Evolutionary conservation across 352 stramenopile species (phyloP).

Genomic region (Phytophthora hybrid): DNA sequence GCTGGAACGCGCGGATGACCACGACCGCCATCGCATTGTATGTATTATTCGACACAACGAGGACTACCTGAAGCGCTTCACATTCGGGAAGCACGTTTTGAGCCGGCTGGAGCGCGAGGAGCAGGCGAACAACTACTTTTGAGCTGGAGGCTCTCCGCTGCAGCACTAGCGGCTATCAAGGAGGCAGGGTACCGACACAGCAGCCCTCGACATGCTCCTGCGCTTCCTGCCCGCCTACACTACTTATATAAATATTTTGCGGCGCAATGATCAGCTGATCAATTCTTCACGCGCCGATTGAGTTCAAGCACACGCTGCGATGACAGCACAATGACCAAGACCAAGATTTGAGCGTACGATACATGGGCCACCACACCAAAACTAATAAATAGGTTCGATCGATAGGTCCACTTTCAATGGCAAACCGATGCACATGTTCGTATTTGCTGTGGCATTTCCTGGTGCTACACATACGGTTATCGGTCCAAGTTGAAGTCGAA

Average conservation of each 20-base stretch:
- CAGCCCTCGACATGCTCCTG: constrained; percentile 39
- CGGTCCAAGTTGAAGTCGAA: not conserved
- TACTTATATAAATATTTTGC: constrained; percentile 60
- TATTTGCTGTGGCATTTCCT: not conserved
- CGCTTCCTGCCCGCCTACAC: constrained; percentile 37
- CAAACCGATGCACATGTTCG: not conserved
- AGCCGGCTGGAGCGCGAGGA: constrained; percentile 56
- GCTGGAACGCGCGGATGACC: constrained; percentile 90
- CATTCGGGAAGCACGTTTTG: constrained; percentile 94
- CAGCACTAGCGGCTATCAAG: constrained; percentile 17
- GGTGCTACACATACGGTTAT: not conserved
- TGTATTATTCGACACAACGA: constrained; percentile 93
- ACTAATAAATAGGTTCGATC: constrained; percentile 42
- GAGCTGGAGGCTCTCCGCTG: constrained; percentile 25
- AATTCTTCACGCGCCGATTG: constrained; percentile 27
- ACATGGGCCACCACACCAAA: constrained; percentile 40
- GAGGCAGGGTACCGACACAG: constrained; percentile 31
- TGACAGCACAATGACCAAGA: constrained; percentile 35
- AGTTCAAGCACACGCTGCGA: constrained; percentile 40
- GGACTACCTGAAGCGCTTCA: constrained; percentile 92
- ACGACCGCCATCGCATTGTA: constrained; percentile 90
- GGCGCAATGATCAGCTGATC: constrained; percentile 32
- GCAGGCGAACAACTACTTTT: constrained; percentile 44
- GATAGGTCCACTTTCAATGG: constrained; percentile 27
- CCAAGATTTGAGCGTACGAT: constrained; percentile 47